Evolutionary conservation across 768 basidiomycete genomes (phyloP).

Genomic region (Crucibulum laeve): DNA sequence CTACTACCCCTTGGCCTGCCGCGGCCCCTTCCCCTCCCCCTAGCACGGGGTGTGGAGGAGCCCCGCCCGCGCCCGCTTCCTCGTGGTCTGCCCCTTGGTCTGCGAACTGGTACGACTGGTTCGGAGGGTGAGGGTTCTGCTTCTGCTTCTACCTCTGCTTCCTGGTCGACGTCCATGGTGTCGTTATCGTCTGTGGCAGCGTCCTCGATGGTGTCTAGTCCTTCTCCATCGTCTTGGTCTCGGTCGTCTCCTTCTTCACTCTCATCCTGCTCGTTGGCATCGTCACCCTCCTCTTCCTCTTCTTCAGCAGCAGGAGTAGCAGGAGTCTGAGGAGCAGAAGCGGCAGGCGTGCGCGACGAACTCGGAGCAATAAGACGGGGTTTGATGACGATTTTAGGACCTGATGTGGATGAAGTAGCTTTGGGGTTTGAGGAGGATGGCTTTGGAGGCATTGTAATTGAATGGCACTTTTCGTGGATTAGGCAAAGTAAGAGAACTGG

Average conservation of each 20-base stretch:
- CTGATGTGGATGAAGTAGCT: constrained; percentile 8
- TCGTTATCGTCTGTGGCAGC: no score
- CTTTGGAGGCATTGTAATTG: no score
- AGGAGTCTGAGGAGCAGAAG: constrained; percentile 16
- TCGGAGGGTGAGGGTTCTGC: constrained; percentile 29
- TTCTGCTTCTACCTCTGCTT: constrained; percentile 26
- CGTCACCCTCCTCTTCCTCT: constrained; percentile 29
- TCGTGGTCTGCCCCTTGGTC: constrained; percentile 8
- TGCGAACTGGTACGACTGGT: constrained; percentile 16
- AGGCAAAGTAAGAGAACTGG: no score
- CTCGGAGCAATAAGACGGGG: constrained; percentile 26
- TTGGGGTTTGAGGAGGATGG: no score
- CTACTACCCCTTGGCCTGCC: constrained; percentile 21
- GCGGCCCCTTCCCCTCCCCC: constrained; percentile 37
- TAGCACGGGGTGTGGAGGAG: constrained; percentile 27
- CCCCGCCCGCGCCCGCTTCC: constrained; percentile 26
- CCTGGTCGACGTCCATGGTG: constrained; percentile 32
- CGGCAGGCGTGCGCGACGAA: constrained; percentile 12
- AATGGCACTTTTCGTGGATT: no score
- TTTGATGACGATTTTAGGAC: constrained; percentile 49
- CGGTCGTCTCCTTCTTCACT: no score
- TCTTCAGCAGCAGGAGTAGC: constrained; percentile 21
- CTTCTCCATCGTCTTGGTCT: no score
- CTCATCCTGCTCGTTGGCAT: no score
- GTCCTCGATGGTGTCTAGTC: no score